These are phyloP conservation scores for Neurospora discreta DNA, from an alignment of 495 filamentous ascomycete species.

Conservation along the genomic window DNA sequence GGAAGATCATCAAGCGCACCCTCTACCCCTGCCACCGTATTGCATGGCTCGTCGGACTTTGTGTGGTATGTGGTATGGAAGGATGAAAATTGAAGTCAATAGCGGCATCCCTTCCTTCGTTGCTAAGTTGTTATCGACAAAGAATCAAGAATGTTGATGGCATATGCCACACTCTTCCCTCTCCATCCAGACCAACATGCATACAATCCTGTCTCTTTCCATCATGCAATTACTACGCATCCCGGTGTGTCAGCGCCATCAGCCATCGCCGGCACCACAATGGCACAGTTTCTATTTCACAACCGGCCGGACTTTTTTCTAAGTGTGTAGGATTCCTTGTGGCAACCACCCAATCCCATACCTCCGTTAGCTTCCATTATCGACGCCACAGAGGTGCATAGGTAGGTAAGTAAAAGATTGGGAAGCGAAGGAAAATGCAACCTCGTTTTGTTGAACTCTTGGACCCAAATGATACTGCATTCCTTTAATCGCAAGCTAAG, in stretches of 20 bases:
- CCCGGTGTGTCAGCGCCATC: neutral
- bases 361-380: neutral
- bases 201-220: too few relatives aligned
- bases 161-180: neutral
- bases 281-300: neutral
- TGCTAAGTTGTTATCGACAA: too few relatives aligned
- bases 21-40: neutral
- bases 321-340: too few relatives aligned
- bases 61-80: neutral
- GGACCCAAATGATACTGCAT: neutral
- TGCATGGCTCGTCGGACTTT: neutral
- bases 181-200: neutral
- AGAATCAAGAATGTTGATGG: too few relatives aligned
- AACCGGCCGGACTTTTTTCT: too few relatives aligned
- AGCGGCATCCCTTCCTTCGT: too few relatives aligned
- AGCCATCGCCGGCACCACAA: neutral
- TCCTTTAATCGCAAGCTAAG: neutral
- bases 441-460: too few relatives aligned
- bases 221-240: neutral
- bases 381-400: neutral
- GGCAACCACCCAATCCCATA: neutral
- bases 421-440: too few relatives aligned
- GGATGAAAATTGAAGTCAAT: neutral
- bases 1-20: neutral
- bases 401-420: too few relatives aligned